phyloP scores from a whole-genome alignment of 1,284 basidiomycete species.

The Ustilago curta region DNA sequence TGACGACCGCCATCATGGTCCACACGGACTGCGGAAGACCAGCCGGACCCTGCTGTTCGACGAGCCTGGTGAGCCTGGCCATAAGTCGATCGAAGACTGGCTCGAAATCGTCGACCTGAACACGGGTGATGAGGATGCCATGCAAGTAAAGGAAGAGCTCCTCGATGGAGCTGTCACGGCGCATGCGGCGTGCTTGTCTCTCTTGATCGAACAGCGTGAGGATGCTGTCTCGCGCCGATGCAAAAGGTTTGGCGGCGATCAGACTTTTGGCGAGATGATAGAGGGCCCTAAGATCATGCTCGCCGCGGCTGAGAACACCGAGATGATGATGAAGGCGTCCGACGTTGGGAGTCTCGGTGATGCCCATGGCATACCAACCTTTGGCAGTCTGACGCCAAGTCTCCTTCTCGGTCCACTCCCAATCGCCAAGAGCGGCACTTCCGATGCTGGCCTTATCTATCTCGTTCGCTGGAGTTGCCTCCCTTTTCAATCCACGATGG shows the following conservation, averaged over 20 bases:
- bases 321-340: conserved; percentile 94
- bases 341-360: conserved; percentile 87
- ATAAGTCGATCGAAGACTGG: conserved; percentile 84
- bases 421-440: conserved; percentile 82
- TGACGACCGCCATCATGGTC: conserved; percentile 93
- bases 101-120: conserved; percentile 90
- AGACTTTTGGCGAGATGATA: conserved; percentile 96
- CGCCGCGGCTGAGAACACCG: conserved; percentile 82
- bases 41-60: conserved; percentile 27
- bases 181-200: conserved; percentile 73
- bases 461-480: conserved; percentile 12
- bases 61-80: conserved; percentile 75
- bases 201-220: conserved; percentile 83
- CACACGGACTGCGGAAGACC: conserved; percentile 79
- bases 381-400: conserved; percentile 88
- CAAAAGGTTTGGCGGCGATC: conserved; percentile 77
- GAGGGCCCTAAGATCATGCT: conserved; percentile 81
- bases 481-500: not conserved
- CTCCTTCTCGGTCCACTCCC: conserved; percentile 92
- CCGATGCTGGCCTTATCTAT: conserved; percentile 78
- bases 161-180: conserved; percentile 79
- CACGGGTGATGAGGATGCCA: conserved; percentile 94
- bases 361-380: conserved; percentile 91
- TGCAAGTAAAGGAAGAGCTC: conserved; percentile 92
- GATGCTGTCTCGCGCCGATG: conserved; percentile 86